Evolutionary conservation across 495 filamentous ascomycete genomes (phyloP).

Genomic region (Lasiosphaeriaceae sp.): DNA sequence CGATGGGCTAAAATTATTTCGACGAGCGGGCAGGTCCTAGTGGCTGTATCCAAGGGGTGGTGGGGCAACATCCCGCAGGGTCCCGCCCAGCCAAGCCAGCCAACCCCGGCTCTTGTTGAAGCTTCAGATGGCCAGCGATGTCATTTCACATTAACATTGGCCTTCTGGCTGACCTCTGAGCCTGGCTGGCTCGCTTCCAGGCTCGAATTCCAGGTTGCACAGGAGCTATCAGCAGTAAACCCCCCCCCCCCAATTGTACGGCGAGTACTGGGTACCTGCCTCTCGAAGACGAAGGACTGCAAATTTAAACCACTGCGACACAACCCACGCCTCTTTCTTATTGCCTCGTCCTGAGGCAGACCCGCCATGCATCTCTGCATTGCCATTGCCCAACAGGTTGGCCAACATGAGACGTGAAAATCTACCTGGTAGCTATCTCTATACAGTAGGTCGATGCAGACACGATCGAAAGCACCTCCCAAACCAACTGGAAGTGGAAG

Average conservation of each 20-base stretch:
- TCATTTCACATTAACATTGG: not conserved
- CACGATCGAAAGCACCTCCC: too few species aligned
- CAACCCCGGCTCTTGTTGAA: not conserved
- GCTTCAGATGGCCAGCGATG: not conserved
- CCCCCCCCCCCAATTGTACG: not conserved
- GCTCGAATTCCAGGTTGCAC: not conserved
- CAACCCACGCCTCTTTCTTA: not conserved
- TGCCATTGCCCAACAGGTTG: too few species aligned
- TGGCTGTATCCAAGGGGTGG: constrained; percentile 2
- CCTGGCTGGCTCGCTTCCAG: too few species aligned
- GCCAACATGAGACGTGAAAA: too few species aligned
- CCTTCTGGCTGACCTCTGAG: too few species aligned
- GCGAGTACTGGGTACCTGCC: not conserved
- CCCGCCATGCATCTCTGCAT: too few species aligned
- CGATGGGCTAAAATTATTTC: constrained; percentile 20
- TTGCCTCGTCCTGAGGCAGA: too few species aligned
- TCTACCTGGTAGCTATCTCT: too few species aligned
- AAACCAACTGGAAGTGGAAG: too few species aligned
- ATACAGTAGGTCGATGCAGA: too few species aligned
- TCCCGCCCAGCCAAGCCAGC: not conserved
- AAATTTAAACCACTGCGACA: not conserved
- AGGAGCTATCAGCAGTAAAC: not conserved
- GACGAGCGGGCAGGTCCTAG: not conserved
- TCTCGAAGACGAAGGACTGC: not conserved
- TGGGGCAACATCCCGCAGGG: constrained; percentile 2